Evolutionary conservation across 148 eudicot genomes (phyloP).

Genomic region (Vaccinium corymbosum): DNA sequence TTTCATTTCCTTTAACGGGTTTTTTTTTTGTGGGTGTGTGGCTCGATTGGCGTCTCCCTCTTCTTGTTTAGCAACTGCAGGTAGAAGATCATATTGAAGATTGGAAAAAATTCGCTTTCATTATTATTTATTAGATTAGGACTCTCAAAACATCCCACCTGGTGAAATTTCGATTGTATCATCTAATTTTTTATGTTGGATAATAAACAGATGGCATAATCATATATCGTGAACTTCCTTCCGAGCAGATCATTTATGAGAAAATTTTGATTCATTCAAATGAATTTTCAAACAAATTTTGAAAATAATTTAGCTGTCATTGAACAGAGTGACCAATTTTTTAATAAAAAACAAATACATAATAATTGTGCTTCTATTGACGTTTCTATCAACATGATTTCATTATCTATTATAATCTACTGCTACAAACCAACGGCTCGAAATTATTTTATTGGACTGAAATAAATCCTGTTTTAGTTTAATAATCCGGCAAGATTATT

Average conservation of each 20-base stretch:
- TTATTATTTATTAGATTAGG: not conserved
- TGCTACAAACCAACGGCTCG: not conserved
- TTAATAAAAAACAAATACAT: no score
- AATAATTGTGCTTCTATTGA: not conserved
- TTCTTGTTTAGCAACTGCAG: no score
- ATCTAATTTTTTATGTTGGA: not conserved
- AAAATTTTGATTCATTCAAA: no score
- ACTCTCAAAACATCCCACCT: not conserved
- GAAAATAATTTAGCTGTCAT: not conserved
- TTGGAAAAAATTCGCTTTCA: conserved; percentile 8
- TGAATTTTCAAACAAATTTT: no score
- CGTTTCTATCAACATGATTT: not conserved
- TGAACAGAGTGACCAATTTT: not conserved
- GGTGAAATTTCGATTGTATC: not conserved
- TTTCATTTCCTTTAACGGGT: no score
- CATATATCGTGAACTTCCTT: no score
- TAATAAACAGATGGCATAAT: no score
- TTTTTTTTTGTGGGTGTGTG: no score
- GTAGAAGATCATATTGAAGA: not conserved
- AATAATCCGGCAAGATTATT: no score
- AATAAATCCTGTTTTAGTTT: no score
- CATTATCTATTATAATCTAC: not conserved
- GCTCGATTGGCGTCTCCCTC: no score
- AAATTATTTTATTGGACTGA: not conserved
- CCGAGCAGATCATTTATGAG: no score